A percentile compares a stretch with the other conserved stretches of the same genome.
Conservation (phyloP, 2,329 filamentous ascomycete genomes). For the Macrophomina pseudophaseolina region DNA sequence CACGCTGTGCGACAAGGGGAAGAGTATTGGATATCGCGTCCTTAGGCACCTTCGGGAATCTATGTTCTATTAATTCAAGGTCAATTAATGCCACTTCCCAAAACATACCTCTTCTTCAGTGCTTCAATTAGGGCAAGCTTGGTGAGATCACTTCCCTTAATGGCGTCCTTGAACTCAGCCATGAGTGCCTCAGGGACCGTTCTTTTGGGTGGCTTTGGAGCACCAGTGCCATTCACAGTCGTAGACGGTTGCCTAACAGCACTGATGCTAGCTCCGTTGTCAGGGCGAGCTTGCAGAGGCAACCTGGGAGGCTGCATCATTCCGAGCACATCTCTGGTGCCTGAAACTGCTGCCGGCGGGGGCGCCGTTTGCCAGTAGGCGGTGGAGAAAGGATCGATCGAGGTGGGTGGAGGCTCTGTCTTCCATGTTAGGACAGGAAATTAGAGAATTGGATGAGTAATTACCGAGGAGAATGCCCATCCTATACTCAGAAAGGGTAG, state of each 20-base stretch:
- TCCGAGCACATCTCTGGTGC: conserved; percentile 31
- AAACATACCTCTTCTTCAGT: conserved; percentile 68
- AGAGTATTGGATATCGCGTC: conserved; percentile 74
- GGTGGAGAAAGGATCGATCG: conserved; percentile 85
- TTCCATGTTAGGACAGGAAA: not conserved
- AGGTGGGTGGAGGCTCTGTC: conserved; percentile 53
- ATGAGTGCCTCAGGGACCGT: conserved; percentile 65
- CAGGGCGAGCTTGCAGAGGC: conserved; percentile 49
- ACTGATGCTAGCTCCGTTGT: conserved; percentile 32
- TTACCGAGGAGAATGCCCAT: conserved; percentile 78
- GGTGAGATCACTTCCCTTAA: conserved; percentile 73
- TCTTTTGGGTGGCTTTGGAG: conserved; percentile 47
- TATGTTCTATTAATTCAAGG: conserved; percentile 36
- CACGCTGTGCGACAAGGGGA: conserved; percentile 66
- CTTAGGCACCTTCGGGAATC: conserved; percentile 72
- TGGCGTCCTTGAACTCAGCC: conserved; percentile 69
- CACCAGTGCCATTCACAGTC: conserved; percentile 33
- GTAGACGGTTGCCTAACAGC: conserved; percentile 30
- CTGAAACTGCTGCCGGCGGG: not conserved
- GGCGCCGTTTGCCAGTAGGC: conserved; percentile 70
- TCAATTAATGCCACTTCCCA: not conserved
- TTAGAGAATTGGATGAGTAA: conserved; percentile 26
- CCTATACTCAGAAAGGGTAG: conserved; percentile 61
- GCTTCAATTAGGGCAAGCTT: conserved; percentile 78
- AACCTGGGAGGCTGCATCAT: conserved; percentile 48